Base-by-base conservation (phyloP, 2,329 filamentous ascomycete species). In the Penicillium nordicum region DNA sequence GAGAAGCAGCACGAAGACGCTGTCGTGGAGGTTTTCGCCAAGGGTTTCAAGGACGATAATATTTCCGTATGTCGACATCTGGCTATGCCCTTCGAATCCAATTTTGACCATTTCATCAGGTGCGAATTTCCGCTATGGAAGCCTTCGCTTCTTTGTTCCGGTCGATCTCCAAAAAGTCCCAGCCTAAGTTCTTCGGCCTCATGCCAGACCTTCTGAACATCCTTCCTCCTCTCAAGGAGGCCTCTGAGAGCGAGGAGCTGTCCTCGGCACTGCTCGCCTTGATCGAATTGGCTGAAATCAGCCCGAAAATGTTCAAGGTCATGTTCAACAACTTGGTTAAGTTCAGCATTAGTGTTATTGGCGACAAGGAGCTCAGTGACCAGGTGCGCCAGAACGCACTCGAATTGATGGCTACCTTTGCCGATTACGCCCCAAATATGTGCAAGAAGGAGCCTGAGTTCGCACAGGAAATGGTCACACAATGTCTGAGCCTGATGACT, bases 371-470 rank as follows among this genome's bases (percentile, higher is more conserved):
- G 59, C 83, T 99, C 23, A 88, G 87, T 60, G 92, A 96, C 69
- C 84, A 92, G 64, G 90, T 91, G 59, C 87, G 94, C 58, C 94
- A 99, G 74, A 97, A 97, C 71, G 92, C 93, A 0, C 81, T 99
- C 41, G 94, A 99, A 74, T 83, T 99, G 54, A 96, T 99, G 90
- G 92, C 92, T 27, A 99, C 94, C 0, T 99, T 99, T 73, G 92
- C 93, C 63, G 94, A 99, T 71, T 94, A 93, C 68, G 89, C 91
- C 1, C 92, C 94, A 5, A 88, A 88, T 37, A 93, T 97, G 87
- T 97, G 94, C 80, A 90, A 88, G 72, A 97, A 96, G 73, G 93
- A 99, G 70, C 76, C 86, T n/a, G 88, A 86, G 11, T 99, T 95
- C 76, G 94, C 92, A 2, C 87, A 84, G 58, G 92, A 97, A 63